Evolutionary conservation across 2,329 filamentous ascomycete species (phyloP).

Genomic region (Dactylellina sp.): DNA sequence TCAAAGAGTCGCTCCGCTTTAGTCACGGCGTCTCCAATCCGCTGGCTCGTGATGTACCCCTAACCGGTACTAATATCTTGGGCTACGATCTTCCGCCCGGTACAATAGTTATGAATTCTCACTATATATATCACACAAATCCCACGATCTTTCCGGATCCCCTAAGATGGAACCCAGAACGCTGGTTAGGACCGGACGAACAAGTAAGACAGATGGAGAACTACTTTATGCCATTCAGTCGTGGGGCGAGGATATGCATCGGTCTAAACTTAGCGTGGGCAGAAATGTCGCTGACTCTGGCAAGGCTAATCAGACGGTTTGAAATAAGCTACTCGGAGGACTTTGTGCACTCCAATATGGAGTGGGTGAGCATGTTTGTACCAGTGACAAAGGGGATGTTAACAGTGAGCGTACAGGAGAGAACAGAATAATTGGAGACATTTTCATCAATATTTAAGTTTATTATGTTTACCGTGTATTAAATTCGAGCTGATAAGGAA

Average conservation of each 20-base stretch:
- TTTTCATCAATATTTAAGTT: no score
- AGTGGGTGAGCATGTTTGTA: conserved; percentile 20
- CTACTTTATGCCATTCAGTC: conserved; percentile 45
- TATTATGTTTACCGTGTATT: no score
- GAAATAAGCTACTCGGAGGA: conserved; percentile 19
- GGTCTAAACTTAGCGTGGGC: conserved; percentile 47
- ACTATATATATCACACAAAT: conserved; percentile 37
- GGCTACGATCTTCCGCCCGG: conserved; percentile 24
- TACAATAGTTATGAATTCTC: conserved; percentile 9
- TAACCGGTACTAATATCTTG: conserved; percentile 12
- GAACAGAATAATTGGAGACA: conserved; percentile 18
- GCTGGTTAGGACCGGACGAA: conserved; percentile 34
- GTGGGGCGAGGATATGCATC: conserved; percentile 31
- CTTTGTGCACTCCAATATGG: conserved; percentile 38
- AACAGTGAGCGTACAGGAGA: conserved; percentile 27
- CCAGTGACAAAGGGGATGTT: conserved; percentile 21
- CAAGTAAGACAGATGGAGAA: conserved; percentile 36
- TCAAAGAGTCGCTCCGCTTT: conserved; percentile 46
- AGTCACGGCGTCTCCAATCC: conserved; percentile 11
- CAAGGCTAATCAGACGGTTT: conserved; percentile 30
- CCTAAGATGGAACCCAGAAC: conserved; percentile 26
- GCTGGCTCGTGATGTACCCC: conserved; percentile 24
- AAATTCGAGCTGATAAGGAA: no score
- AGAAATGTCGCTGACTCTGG: conserved; percentile 25
- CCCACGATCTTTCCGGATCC: conserved; percentile 39